Percentiles rank a stretch among this genome's conserved stretches.
phyloP scores from a whole-genome alignment of 306 rosid genomes.

The Vicia faba region DNA sequence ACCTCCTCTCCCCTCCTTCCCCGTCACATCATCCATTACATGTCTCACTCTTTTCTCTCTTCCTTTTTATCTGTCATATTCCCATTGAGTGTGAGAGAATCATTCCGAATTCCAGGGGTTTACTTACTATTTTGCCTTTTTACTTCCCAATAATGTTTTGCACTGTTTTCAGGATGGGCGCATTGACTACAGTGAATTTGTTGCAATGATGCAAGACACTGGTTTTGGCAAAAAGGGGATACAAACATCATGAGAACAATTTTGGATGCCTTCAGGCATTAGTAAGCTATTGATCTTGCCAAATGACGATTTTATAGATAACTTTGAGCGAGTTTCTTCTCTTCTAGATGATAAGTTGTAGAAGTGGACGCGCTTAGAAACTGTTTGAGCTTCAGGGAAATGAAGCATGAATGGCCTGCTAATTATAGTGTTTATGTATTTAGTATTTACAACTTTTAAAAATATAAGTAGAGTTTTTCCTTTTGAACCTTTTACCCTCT shows the following conservation, averaged over 20 bases:
- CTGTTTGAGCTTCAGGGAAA: conserved; percentile 45
- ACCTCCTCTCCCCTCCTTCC: neutral
- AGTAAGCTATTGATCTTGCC: conserved; percentile 37
- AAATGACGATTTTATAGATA: conserved; percentile 39
- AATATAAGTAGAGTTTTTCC: conserved; percentile 35
- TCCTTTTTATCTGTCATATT: neutral
- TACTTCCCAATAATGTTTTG: conserved; percentile 1
- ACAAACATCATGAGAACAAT: conserved; percentile 43
- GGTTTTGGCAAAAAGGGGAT: conserved; percentile 54
- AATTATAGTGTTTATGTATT: conserved; percentile 44
- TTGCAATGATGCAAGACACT: conserved; percentile 94
- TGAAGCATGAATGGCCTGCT: conserved; percentile 43
- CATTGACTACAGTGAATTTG: conserved; percentile 92
- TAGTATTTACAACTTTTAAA: conserved; percentile 41
- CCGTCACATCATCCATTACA: neutral
- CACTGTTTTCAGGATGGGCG: conserved; percentile 84
- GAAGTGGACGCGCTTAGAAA: conserved; percentile 46
- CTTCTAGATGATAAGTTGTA: conserved; percentile 41
- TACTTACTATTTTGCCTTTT: neutral
- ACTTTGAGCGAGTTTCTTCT: conserved; percentile 43
- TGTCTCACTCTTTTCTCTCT: neutral
- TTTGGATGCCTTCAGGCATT: conserved; percentile 44
- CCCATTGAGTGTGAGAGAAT: neutral
- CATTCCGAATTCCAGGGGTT: too few relatives aligned
- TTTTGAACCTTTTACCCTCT: conserved; percentile 30